A percentile compares a stretch with the other conserved stretches of the same genome.
phyloP scores from a whole-genome alignment of 768 basidiomycete genomes.

The Trametes coccinea region DNA sequence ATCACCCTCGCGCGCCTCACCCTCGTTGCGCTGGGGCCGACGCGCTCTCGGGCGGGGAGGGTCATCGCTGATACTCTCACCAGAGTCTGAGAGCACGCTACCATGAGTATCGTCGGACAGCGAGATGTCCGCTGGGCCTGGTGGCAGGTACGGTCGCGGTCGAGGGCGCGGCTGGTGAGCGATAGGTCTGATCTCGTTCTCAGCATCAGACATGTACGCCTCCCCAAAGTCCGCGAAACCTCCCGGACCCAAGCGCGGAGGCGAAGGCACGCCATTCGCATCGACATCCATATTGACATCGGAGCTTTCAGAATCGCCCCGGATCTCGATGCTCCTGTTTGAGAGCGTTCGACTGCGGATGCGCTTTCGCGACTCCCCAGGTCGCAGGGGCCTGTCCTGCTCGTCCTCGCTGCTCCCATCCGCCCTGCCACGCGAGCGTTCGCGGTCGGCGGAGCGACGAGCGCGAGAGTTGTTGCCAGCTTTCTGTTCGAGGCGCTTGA shows the following conservation, averaged over 20 bases:
- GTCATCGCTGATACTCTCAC: constrained; percentile 6
- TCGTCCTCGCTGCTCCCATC: constrained; percentile 30
- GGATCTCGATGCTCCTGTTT: constrained; percentile 39
- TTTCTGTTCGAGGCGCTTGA: constrained; percentile 36
- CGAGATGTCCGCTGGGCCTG: not conserved
- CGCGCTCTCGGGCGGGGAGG: constrained; percentile 18
- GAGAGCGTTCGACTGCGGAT: constrained; percentile 33
- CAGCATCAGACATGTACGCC: not conserved
- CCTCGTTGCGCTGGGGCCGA: constrained; percentile 22
- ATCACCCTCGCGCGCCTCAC: constrained; percentile 41
- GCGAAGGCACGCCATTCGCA: not conserved
- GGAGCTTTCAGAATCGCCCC: constrained; percentile 66
- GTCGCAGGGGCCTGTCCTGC: constrained; percentile 44
- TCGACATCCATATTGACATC: constrained; percentile 29
- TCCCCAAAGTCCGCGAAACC: not conserved
- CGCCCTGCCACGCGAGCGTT: not conserved
- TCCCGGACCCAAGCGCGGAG: not conserved
- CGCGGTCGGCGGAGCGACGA: not conserved
- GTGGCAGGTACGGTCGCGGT: not conserved
- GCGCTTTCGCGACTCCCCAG: constrained; percentile 52
- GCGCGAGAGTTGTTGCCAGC: constrained; percentile 4
- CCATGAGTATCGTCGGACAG: not conserved
- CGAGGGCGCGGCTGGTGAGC: constrained; percentile 10
- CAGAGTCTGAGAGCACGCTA: constrained; percentile 5
- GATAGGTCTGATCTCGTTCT: constrained; percentile 12